phyloP scores from a whole-genome alignment of 306 rosid genomes.

The Rosa chinensis region DNA sequence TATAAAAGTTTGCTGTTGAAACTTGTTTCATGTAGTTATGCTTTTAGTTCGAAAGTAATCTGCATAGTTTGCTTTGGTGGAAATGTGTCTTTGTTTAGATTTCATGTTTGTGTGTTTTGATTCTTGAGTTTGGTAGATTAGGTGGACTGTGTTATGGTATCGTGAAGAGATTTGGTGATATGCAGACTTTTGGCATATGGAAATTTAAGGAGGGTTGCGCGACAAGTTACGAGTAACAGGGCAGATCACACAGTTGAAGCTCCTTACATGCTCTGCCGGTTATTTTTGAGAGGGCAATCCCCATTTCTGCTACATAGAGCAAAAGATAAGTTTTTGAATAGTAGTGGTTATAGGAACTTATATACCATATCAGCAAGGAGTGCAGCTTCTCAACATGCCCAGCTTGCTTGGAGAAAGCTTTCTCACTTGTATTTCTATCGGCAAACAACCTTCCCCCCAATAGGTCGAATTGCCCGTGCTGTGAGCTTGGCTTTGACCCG shows the following conservation, averaged over 20 bases:
- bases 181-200: constrained; percentile 53
- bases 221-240: constrained; percentile 21
- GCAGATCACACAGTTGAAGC: constrained; percentile 26
- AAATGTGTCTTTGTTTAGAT: neutral
- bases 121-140: constrained; percentile 17
- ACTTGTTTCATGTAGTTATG: neutral
- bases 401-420: constrained; percentile 54
- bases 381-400: constrained; percentile 44
- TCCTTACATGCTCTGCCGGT: constrained; percentile 30
- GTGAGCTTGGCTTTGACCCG: constrained; percentile 65
- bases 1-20: neutral
- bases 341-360: constrained; percentile 36
- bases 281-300: constrained; percentile 34
- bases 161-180: constrained; percentile 17
- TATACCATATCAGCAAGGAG: constrained; percentile 31
- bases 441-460: constrained; percentile 48
- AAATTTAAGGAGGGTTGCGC: constrained; percentile 48
- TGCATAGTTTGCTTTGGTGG: neutral
- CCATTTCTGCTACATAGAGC: constrained; percentile 34
- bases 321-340: constrained; percentile 26
- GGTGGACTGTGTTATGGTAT: constrained; percentile 18
- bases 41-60: neutral
- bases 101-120: constrained; percentile 4
- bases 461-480: constrained; percentile 58
- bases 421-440: constrained; percentile 43